A percentile compares a stretch with the other conserved stretches of the same genome.
phyloP scores from a whole-genome alignment of 371 early-diverging fungal genomes.

The Saksenaea oblongispora region DNA sequence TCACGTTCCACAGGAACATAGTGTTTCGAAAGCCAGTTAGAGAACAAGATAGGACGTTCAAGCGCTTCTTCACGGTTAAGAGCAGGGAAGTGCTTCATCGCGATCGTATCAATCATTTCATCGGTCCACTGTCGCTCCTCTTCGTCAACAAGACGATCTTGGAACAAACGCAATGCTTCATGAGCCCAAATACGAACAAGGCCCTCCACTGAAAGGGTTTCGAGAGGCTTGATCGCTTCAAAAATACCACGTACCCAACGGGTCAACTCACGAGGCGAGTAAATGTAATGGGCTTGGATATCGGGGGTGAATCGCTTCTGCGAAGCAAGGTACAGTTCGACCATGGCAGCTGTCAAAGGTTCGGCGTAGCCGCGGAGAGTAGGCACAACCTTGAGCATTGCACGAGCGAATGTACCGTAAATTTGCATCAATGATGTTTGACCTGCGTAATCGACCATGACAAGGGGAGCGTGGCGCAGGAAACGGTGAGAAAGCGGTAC shows the following conservation, averaged over 20 bases:
- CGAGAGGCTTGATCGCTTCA: conserved; percentile 90
- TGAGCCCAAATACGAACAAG: conserved; percentile 97
- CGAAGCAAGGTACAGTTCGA: conserved; percentile 90
- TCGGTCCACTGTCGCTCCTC: conserved; percentile 96
- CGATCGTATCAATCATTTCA: conserved; percentile 82
- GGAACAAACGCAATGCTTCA: conserved; percentile 97
- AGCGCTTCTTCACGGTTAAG: conserved; percentile 74
- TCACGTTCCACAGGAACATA: conserved; percentile 91
- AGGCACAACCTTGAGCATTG: conserved; percentile 95
- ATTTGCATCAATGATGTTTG: conserved; percentile 92
- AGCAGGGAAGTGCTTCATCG: conserved; percentile 87
- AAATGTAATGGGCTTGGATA: conserved; percentile 98
- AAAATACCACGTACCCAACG: conserved; percentile 98
- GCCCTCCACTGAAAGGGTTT: conserved; percentile 81
- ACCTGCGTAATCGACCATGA: conserved; percentile 98
- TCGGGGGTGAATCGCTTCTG: conserved; percentile 94
- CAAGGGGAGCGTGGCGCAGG: conserved; percentile 94
- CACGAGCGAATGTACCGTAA: conserved; percentile 92
- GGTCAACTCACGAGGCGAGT: conserved; percentile 98
- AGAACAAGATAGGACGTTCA: conserved; percentile 92
- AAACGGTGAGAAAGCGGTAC: conserved; percentile 94
- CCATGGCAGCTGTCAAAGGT: conserved; percentile 95
- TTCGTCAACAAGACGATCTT: conserved; percentile 93
- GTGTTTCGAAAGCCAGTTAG: conserved; percentile 95
- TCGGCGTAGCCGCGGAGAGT: conserved; percentile 90